A percentile compares a stretch with the other conserved stretches of the same genome.
Conservation (phyloP, 78 protist species). For the Tieghemostelium lacteum region DNA sequence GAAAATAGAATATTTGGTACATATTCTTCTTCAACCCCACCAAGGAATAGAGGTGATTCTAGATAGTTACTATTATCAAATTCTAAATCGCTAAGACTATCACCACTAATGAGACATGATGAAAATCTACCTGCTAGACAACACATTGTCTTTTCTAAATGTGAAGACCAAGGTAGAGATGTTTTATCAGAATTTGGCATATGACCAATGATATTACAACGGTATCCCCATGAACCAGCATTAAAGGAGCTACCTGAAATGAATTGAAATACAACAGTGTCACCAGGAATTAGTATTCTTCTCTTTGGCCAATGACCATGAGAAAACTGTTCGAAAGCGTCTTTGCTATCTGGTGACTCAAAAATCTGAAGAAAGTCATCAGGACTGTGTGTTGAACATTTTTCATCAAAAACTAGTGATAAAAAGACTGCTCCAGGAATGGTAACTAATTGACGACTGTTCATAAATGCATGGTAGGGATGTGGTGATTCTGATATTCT, state of each 20-base stretch:
- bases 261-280: slow-evolving; percentile 77
- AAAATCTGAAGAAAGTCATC: slow-evolving; percentile 61
- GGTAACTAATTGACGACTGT: slow-evolving; percentile 37
- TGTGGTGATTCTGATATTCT: slow-evolving; percentile 73
- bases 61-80: slow-evolving; percentile 12
- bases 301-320: slow-evolving; percentile 79
- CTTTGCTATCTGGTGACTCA: slow-evolving; percentile 47
- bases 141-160: slow-evolving; percentile 80
- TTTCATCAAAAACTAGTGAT: slow-evolving; percentile 74
- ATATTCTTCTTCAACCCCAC: slow-evolving; percentile 76
- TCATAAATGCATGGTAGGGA: slow-evolving; percentile 75
- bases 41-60: slow-evolving; percentile 48
- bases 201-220: slow-evolving; percentile 74
- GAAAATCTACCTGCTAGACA: slow-evolving; percentile 73
- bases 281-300: slow-evolving; percentile 81
- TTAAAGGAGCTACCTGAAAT: neutral
- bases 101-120: slow-evolving; percentile 57
- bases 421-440: slow-evolving; percentile 78
- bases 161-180: slow-evolving; percentile 80
- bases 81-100: slow-evolving; percentile 35
- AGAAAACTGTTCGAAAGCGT: slow-evolving; percentile 56
- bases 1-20: slow-evolving; percentile 23
- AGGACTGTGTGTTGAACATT: slow-evolving; percentile 8
- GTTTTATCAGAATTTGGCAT: slow-evolving; percentile 81
- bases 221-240: slow-evolving; percentile 65